phyloP scores from a whole-genome alignment of 1,139 yeast species.

The Lodderomyces margitis region DNA sequence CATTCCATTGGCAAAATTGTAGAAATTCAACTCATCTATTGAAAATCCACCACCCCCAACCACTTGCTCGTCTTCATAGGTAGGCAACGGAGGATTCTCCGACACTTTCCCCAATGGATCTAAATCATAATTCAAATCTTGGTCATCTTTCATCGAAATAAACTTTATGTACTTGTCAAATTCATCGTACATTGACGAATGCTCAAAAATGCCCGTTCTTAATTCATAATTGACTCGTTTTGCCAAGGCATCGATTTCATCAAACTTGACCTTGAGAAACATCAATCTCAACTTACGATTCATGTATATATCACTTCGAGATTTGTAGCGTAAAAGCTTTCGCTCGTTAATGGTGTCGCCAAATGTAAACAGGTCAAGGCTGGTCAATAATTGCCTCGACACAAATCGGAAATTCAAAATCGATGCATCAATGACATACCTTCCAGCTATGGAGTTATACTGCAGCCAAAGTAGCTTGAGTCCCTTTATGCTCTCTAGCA shows the following conservation, averaged over 20 bases:
- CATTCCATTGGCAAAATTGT: conserved; percentile 4
- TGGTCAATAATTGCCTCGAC: conserved; percentile 8
- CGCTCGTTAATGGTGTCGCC: not conserved
- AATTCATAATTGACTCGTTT: conserved; percentile 6
- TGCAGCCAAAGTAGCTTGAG: not conserved
- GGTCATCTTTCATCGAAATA: conserved; percentile 1
- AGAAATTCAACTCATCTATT: conserved; percentile 3
- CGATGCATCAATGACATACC: conserved; percentile 9
- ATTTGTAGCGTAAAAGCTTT: conserved; percentile 5
- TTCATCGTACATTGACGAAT: conserved; percentile 1
- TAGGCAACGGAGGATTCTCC: conserved; percentile 8
- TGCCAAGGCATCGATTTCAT: conserved; percentile 9
- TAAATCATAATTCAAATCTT: not conserved
- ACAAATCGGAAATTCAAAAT: conserved; percentile 12
- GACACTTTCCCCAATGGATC: not conserved
- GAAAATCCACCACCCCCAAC: conserved; percentile 9
- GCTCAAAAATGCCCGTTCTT: conserved; percentile 1
- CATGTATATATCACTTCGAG: conserved; percentile 8
- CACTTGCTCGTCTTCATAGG: conserved; percentile 10
- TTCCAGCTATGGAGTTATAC: conserved; percentile 3
- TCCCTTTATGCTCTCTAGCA: conserved; percentile 6
- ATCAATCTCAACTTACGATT: conserved; percentile 9
- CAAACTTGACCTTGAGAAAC: conserved; percentile 13
- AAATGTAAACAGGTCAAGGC: conserved; percentile 2
- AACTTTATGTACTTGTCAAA: conserved; percentile 1